These are phyloP conservation scores for Erigeron canadensis DNA, from an alignment of 129 eudicot genomes.

Conservation along the genomic window DNA sequence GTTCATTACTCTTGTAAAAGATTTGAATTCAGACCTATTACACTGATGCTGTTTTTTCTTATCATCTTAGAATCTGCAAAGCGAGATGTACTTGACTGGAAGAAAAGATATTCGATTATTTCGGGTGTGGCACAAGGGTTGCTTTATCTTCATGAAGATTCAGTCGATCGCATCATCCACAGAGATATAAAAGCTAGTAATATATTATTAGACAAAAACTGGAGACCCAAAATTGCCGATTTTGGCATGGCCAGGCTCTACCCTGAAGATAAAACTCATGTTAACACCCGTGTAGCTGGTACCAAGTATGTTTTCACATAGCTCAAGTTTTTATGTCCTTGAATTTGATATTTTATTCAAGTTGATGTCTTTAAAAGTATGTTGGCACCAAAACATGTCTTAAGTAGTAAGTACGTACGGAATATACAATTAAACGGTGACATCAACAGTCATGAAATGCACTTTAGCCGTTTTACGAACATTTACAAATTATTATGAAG, in stretches of 20 bases:
- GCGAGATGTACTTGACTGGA: slow-evolving; percentile 62
- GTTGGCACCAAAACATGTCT: not conserved
- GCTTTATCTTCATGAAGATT: slow-evolving; percentile 81
- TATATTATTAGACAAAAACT: slow-evolving; percentile 63
- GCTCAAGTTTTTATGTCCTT: not conserved
- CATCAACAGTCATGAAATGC: not conserved
- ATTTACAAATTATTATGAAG: not conserved
- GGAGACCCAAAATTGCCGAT: slow-evolving; percentile 89
- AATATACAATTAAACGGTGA: slow-evolving; percentile 12
- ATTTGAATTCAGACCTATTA: not conserved
- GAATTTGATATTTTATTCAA: not conserved
- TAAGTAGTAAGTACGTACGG: not conserved
- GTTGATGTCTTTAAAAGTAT: not conserved
- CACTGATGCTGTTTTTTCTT: not conserved
- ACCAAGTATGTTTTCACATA: slow-evolving; percentile 60
- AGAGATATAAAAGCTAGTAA: slow-evolving; percentile 92
- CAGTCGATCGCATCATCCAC: slow-evolving; percentile 61
- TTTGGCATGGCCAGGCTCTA: slow-evolving; percentile 86
- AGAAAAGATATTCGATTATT: slow-evolving; percentile 53
- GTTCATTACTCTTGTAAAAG: not conserved
- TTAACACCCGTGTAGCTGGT: slow-evolving; percentile 84
- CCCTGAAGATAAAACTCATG: slow-evolving; percentile 74
- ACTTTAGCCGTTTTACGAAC: not conserved
- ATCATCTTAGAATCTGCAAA: slow-evolving; percentile 43
- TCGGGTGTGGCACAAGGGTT: slow-evolving; percentile 68